Conservation (phyloP, 1,284 basidiomycete genomes). For the Malassezia equina region DNA sequence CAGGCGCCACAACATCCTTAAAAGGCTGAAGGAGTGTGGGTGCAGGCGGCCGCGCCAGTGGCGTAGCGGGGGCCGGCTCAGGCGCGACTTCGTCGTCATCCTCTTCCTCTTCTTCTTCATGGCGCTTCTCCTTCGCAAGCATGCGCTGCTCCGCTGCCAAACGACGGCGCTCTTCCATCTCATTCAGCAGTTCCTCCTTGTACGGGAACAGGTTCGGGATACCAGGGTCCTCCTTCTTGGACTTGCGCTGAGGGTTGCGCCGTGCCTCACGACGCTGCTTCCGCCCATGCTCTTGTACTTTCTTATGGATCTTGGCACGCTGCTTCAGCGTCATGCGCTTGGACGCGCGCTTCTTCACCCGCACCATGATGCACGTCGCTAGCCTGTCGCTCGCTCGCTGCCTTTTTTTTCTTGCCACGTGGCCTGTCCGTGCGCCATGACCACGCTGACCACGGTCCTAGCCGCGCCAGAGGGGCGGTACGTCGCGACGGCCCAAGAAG, state of each 20-base stretch:
- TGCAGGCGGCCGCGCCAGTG: conserved; percentile 7
- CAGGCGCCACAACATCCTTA: conserved; percentile 16
- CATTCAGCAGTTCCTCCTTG: conserved; percentile 91
- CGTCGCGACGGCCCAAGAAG: not conserved
- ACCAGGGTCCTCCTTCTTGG: conserved; percentile 72
- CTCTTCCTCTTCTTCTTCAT: conserved; percentile 15
- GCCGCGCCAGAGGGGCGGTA: not conserved
- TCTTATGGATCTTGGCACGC: conserved; percentile 42
- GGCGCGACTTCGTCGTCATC: conserved; percentile 16
- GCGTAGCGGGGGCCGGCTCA: conserved; percentile 1
- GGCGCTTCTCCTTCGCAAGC: conserved; percentile 15
- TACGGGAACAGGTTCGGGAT: conserved; percentile 95
- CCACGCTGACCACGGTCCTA: not conserved
- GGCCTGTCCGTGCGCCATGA: conserved; percentile 8
- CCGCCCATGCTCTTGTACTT: conserved; percentile 43
- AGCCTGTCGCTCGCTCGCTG: not conserved
- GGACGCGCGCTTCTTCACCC: conserved; percentile 36
- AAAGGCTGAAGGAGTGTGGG: conserved; percentile 20
- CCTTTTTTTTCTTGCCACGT: conserved; percentile 5
- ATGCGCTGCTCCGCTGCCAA: conserved; percentile 25
- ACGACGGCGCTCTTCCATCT: conserved; percentile 50
- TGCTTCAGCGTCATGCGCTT: conserved; percentile 40
- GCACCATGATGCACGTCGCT: conserved; percentile 22
- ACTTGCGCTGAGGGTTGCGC: conserved; percentile 69
- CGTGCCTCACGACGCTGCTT: conserved; percentile 59